Percentiles rank a stretch among this genome's conserved stretches.
Conservation (phyloP, 441 rosid genomes). For the Francoa sonchifolia region DNA sequence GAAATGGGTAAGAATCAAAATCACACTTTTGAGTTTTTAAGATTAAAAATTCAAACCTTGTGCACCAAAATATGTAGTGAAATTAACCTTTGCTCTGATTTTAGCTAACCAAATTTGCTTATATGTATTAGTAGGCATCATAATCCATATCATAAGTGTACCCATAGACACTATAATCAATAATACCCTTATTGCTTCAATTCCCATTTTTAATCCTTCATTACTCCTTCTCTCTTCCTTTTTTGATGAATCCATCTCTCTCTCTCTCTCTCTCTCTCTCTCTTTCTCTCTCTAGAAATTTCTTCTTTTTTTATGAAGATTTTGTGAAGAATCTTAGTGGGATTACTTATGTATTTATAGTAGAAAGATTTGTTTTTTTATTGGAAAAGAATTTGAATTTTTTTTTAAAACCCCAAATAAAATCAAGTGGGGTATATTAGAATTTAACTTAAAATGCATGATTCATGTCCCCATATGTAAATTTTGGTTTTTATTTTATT, state of each 20-base stretch:
- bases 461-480: no score
- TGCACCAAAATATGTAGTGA: slow-evolving; percentile 24
- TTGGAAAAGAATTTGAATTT: no score
- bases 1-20: background rate
- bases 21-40: no score
- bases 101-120: slow-evolving; percentile 16
- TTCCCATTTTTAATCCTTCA: slow-evolving; percentile 5
- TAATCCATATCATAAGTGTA: slow-evolving; percentile 39
- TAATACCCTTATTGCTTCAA: slow-evolving; percentile 18
- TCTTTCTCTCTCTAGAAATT: background rate
- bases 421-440: no score
- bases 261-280: slow-evolving; percentile 1
- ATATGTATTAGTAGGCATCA: slow-evolving; percentile 41
- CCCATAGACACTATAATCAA: slow-evolving; percentile 24
- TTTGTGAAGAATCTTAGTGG: background rate
- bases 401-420: no score
- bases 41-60: slow-evolving; percentile 21
- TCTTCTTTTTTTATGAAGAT: no score
- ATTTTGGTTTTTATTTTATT: no score
- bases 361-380: no score
- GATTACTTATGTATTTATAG: slow-evolving; percentile 1
- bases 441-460: no score
- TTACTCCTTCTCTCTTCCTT: slow-evolving; percentile 5
- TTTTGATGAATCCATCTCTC: slow-evolving; percentile 12
- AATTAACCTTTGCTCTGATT: slow-evolving; percentile 14